Percentiles rank a stretch among this genome's conserved stretches.
phyloP scores from a whole-genome alignment of 331 rosid genomes.

The Stylosanthes scabra region DNA sequence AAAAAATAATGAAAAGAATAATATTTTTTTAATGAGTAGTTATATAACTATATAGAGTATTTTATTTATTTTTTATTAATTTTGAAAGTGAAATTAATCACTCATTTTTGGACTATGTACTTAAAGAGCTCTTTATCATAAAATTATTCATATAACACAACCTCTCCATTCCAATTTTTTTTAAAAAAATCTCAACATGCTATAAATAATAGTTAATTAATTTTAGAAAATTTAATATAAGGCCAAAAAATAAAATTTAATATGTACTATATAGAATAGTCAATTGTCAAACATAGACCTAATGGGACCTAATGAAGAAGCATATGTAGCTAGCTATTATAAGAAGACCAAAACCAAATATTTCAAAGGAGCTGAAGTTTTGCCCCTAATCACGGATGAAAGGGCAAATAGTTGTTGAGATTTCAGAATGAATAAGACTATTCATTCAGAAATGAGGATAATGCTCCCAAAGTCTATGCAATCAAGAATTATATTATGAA shows the following conservation, averaged over 20 bases:
- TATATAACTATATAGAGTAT: too few relatives aligned
- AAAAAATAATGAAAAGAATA: too few relatives aligned
- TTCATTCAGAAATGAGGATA: not conserved
- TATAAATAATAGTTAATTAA: too few relatives aligned
- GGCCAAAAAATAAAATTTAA: not conserved
- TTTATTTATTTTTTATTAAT: too few relatives aligned
- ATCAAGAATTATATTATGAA: not conserved
- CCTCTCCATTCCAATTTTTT: too few relatives aligned
- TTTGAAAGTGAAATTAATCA: too few relatives aligned
- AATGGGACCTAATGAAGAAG: not conserved
- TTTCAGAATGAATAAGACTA: not conserved
- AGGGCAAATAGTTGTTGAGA: not conserved
- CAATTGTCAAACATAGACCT: not conserved
- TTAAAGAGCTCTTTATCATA: too few relatives aligned
- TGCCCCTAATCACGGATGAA: not conserved
- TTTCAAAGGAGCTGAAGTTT: not conserved
- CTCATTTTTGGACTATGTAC: too few relatives aligned
- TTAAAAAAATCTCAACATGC: too few relatives aligned
- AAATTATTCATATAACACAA: too few relatives aligned
- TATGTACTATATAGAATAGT: not conserved
- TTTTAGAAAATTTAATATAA: too few relatives aligned
- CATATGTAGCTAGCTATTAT: not conserved
- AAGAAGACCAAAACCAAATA: not conserved
- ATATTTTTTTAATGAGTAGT: too few relatives aligned
- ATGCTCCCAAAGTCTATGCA: not conserved